A percentile compares a stretch with the other conserved stretches of the same genome.
These are phyloP conservation scores for Talaromyces pinophilus DNA, from an alignment of 2,329 filamentous ascomycete genomes.

Conservation along the genomic window DNA sequence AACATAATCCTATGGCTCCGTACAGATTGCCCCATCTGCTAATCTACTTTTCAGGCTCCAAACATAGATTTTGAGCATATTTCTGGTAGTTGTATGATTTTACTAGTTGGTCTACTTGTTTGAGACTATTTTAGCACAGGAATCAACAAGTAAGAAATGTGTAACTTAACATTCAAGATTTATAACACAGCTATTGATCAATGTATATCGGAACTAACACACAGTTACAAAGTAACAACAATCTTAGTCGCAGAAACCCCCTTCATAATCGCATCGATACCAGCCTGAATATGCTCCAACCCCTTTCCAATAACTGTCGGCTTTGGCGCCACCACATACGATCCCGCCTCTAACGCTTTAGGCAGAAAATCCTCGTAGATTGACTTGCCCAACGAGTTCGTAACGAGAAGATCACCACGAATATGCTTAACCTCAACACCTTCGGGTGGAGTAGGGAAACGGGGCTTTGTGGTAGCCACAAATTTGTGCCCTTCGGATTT, in stretches of 20 bases:
- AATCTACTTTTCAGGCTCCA: neutral
- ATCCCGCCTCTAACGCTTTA: slow-evolving; percentile 39
- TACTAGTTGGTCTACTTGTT: neutral
- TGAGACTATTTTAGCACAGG: neutral
- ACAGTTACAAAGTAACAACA: slow-evolving; percentile 34
- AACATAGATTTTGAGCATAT: neutral
- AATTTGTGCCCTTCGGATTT: neutral
- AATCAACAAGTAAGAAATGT: neutral
- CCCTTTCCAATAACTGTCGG: slow-evolving; percentile 45
- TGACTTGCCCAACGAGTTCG: slow-evolving; percentile 21
- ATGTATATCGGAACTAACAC: neutral
- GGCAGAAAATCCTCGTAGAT: slow-evolving; percentile 39
- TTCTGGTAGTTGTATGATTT: neutral
- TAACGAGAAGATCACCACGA: slow-evolving; percentile 1
- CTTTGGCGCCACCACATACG: slow-evolving; percentile 43
- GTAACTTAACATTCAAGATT: neutral
- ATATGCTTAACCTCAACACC: neutral
- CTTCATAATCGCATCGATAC: slow-evolving; percentile 41
- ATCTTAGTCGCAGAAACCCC: slow-evolving; percentile 49
- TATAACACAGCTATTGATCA: neutral
- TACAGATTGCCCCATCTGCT: neutral
- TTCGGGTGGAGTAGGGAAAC: slow-evolving; percentile 6
- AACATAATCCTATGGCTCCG: too few species aligned
- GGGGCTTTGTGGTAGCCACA: slow-evolving; percentile 5
- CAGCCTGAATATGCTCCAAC: slow-evolving; percentile 46